Percentiles rank a stretch among this genome's conserved stretches.
Evolutionary conservation across 1,284 basidiomycete genomes (phyloP).

Genomic region (Irpex lacteus): DNA sequence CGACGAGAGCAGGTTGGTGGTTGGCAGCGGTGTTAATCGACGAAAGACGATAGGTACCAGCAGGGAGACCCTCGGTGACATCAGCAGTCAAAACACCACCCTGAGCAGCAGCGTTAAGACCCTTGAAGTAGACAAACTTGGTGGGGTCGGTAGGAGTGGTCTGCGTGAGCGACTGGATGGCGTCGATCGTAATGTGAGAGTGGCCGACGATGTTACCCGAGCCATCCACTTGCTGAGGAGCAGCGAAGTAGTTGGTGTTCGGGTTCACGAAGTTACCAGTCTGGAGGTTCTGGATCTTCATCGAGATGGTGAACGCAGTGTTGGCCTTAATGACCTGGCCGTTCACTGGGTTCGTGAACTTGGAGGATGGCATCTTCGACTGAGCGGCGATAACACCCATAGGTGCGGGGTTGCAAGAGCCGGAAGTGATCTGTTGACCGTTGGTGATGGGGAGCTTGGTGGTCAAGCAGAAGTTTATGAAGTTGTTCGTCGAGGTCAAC

Average conservation of each 20-base stretch:
- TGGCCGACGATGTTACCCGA: constrained; percentile 53
- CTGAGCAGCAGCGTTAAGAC: constrained; percentile 45
- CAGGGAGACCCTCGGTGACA: constrained; percentile 58
- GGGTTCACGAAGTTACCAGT: constrained; percentile 57
- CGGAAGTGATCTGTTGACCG: constrained; percentile 27
- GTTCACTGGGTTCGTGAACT: constrained; percentile 48
- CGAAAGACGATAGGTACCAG: constrained; percentile 55
- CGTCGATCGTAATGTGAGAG: constrained; percentile 65
- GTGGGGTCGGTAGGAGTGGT: constrained; percentile 55
- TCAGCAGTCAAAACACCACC: constrained; percentile 51
- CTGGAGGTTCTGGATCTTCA: constrained; percentile 45
- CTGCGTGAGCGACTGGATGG: constrained; percentile 48
- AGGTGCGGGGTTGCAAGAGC: constrained; percentile 32
- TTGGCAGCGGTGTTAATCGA: constrained; percentile 53
- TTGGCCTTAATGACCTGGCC: constrained; percentile 40
- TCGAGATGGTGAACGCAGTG: constrained; percentile 44
- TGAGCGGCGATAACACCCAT: constrained; percentile 40
- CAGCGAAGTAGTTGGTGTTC: constrained; percentile 50
- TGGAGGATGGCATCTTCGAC: constrained; percentile 46
- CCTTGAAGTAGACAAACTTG: constrained; percentile 70
- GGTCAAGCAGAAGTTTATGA: constrained; percentile 50
- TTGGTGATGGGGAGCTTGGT: constrained; percentile 33
- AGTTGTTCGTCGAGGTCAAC: constrained; percentile 49
- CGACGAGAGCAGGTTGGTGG: constrained; percentile 56
- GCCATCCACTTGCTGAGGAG: constrained; percentile 57